Conservation (phyloP, 139 green algal species). For the Coccomyxa sp. region DNA sequence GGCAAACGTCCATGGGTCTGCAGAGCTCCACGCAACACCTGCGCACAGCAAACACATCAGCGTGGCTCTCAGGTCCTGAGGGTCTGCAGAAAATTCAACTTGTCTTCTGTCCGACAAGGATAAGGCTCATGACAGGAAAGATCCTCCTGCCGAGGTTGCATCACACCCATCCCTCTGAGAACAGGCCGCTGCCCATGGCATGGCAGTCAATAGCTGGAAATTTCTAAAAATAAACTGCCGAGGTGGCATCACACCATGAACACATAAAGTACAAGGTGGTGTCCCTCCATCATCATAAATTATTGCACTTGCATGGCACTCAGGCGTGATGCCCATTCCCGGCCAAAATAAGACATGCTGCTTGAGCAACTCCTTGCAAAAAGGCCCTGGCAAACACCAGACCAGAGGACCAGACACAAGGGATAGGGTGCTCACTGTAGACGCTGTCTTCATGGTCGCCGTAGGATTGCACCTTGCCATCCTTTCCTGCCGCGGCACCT, state of each 20-base stretch:
- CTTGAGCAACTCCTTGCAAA: not conserved
- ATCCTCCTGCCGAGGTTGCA: not conserved
- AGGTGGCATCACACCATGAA: too few species aligned
- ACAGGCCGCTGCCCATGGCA: too few species aligned
- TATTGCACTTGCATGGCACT: too few species aligned
- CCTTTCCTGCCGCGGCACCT: constrained; percentile 4
- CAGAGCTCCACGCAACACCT: constrained; percentile 64
- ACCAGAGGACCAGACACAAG: not conserved
- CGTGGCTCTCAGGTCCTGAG: not conserved
- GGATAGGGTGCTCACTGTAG: constrained; percentile 33
- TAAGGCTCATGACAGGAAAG: not conserved
- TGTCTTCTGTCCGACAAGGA: not conserved
- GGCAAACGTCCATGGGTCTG: constrained; percentile 75
- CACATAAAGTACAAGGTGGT: too few species aligned
- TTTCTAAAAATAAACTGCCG: too few species aligned
- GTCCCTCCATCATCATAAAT: too few species aligned
- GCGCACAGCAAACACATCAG: not conserved
- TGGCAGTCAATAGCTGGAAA: too few species aligned
- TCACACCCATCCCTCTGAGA: too few species aligned
- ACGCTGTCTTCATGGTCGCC: constrained; percentile 83
- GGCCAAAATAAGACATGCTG: too few species aligned
- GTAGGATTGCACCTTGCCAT: constrained; percentile 54
- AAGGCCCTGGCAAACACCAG: not conserved
- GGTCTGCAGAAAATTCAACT: not conserved
- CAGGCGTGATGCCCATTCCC: too few species aligned